Base-by-base conservation (phyloP, 805 yeast species). In the Candida railenensis region DNA sequence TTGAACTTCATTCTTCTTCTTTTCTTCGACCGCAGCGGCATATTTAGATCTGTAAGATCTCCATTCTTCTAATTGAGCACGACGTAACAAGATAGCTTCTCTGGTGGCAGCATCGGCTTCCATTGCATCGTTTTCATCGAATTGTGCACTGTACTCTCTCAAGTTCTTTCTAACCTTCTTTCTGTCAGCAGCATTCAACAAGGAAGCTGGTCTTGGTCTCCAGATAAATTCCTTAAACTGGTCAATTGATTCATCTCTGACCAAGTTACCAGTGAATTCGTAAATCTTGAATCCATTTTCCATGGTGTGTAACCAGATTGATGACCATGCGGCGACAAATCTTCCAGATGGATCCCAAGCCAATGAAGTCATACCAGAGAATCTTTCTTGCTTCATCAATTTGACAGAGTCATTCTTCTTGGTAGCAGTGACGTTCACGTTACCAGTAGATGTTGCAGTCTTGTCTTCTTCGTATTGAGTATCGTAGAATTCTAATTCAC, bases 291-390 rank as follows among this genome's bases (percentile, higher is more conserved):
- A 94, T 53, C 99, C 99, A 59, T 91, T 89, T 62, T 89, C 96
- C 52, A 87, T 77, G 58, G 83, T 79, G 61, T 87, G 94, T 56
- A 86, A 80, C 89, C 95, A 85, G 38, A 80, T 65, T 18, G 96
- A 86, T 4, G 97, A 89, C 89, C 92, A 87, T 16, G 86, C 88
- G 42, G 92, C 85, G 45, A 92, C 74, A 65, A 77, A 90, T 69
- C 98, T 81, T 56, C 99, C 99, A 43, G 96, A 85, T 48, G 96
- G 92, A 68, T 94, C 99, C 99, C 99, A 94, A 44, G 83, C 75
- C 50, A 90, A 62, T 63, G 86, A 87, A 43, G 96, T 86, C 70
- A 90, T 78, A 51, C 96, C 95, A 46, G 80, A 76, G 61, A 77
- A 87, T 56, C 81, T 83, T 53, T 83, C 83, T 34, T 78, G 69